Evolutionary conservation across 2,329 filamentous ascomycete species (phyloP).

Genomic region (Cryphonectria radicalis): DNA sequence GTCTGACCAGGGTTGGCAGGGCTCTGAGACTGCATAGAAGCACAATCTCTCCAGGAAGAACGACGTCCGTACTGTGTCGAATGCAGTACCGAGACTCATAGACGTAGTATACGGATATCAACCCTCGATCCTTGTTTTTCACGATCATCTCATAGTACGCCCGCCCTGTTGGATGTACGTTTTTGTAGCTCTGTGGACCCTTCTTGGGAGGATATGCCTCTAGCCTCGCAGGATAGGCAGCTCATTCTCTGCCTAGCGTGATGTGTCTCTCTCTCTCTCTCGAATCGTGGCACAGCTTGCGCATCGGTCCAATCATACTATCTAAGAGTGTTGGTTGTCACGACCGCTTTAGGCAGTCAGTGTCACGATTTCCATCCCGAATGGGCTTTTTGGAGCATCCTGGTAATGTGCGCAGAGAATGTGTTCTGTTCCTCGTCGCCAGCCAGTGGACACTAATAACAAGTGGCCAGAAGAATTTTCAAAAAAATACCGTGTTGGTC

Average conservation of each 20-base stretch:
- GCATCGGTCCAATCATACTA: neutral
- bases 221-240: neutral
- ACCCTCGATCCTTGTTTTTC: neutral
- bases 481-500: neutral
- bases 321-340: neutral
- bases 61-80: neutral
- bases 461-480: neutral
- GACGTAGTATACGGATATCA: neutral
- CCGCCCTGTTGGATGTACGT: neutral
- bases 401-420: neutral
- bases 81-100: neutral
- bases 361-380: neutral
- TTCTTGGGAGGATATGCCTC: neutral
- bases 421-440: neutral
- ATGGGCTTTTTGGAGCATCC: neutral
- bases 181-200: too few species aligned
- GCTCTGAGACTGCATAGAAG: neutral
- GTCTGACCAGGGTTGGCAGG: neutral
- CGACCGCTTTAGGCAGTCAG: conserved; percentile 1
- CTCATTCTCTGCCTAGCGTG: neutral
- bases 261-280: neutral
- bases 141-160: neutral
- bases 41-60: neutral
- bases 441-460: neutral
- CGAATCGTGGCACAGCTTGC: neutral